Percentiles rank a stretch among this genome's conserved stretches.
Evolutionary conservation across 1,284 basidiomycete genomes (phyloP).

Genomic region (Malassezia obtusa): DNA sequence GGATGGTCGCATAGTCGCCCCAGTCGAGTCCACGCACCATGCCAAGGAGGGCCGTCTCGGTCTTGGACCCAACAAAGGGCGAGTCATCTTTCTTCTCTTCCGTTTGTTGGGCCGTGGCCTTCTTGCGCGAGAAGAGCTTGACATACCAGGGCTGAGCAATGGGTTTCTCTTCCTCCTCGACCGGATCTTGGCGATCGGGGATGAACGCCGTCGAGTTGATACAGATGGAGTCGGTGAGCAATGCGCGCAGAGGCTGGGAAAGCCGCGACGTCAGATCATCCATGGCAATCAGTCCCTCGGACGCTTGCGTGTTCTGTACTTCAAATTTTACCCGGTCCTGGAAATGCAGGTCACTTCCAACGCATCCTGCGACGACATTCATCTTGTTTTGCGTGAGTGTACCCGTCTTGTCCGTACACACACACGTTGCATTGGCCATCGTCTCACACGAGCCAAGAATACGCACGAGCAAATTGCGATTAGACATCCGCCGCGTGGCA

Average conservation of each 20-base stretch:
- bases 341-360: conserved; percentile 88
- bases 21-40: conserved; percentile 81
- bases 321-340: conserved; percentile 57
- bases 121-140: neutral
- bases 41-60: conserved; percentile 81
- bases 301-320: conserved; percentile 56
- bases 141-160: neutral
- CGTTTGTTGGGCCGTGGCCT: conserved; percentile 4
- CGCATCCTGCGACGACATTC: conserved; percentile 87
- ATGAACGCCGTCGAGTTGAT: conserved; percentile 95
- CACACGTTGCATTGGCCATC: conserved; percentile 92
- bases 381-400: conserved; percentile 82
- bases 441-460: conserved; percentile 93
- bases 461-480: conserved; percentile 85
- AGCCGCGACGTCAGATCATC: conserved; percentile 42
- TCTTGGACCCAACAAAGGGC: conserved; percentile 82
- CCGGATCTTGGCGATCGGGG: conserved; percentile 26
- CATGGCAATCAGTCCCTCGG: conserved; percentile 19
- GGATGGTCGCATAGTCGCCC: conserved; percentile 62
- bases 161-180: conserved; percentile 18
- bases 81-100: conserved; percentile 36
- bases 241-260: conserved; percentile 57
- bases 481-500: conserved; percentile 92
- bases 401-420: conserved; percentile 88
- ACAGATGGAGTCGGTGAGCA: conserved; percentile 78